Percentiles rank a stretch among this genome's conserved stretches.
Evolutionary conservation across 2,329 filamentous ascomycete species (phyloP).

Genomic region (Pseudogymnoascus sp.): DNA sequence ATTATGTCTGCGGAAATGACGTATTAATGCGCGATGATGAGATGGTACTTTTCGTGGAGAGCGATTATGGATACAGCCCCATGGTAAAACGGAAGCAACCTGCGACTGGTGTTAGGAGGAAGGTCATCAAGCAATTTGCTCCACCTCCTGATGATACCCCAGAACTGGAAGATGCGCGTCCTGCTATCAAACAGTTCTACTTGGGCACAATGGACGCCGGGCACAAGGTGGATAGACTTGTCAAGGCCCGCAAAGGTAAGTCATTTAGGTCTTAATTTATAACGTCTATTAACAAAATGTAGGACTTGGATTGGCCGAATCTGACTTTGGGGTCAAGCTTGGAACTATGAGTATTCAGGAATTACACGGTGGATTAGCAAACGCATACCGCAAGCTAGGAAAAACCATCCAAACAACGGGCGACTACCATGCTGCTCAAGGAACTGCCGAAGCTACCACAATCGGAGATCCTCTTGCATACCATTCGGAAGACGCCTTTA

Average conservation of each 20-base stretch:
- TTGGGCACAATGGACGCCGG: constrained; percentile 92
- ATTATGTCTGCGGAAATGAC: constrained; percentile 85
- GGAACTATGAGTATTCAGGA: constrained; percentile 83
- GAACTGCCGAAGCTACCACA: constrained; percentile 90
- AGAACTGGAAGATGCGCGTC: constrained; percentile 81
- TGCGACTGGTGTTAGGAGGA: constrained; percentile 86
- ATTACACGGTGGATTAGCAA: constrained; percentile 75
- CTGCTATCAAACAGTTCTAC: constrained; percentile 91
- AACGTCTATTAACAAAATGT: constrained; percentile 25
- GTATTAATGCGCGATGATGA: constrained; percentile 92
- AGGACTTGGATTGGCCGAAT: constrained; percentile 87
- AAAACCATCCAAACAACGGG: constrained; percentile 88
- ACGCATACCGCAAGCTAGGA: constrained; percentile 90
- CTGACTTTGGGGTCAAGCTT: constrained; percentile 86
- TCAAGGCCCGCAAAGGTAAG: constrained; percentile 83
- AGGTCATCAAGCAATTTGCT: constrained; percentile 96
- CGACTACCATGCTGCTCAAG: constrained; percentile 92
- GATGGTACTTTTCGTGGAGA: constrained; percentile 97
- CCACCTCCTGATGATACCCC: constrained; percentile 95
- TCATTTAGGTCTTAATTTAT: constrained; percentile 12
- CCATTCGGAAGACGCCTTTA: constrained; percentile 90
- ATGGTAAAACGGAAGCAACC: constrained; percentile 94
- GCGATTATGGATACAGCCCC: constrained; percentile 95
- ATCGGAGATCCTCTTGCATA: constrained; percentile 90
- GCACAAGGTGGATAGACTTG: constrained; percentile 90